Evolutionary conservation across 371 early-diverging fungal genomes (phyloP).

Genomic region (Mortierella sp.): DNA sequence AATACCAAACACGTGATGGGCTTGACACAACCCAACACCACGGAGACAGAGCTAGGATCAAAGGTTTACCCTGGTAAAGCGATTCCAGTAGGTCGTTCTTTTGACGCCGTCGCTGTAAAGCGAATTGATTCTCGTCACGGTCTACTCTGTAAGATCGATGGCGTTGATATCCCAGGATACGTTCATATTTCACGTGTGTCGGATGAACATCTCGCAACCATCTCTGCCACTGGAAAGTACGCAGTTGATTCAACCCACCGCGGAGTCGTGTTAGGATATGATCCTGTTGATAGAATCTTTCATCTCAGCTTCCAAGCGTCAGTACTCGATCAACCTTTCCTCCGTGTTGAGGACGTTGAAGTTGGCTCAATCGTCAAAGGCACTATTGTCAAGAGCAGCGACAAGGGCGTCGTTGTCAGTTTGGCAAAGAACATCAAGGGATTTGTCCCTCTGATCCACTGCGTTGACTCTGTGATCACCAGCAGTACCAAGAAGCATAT

Average conservation of each 20-base stretch:
- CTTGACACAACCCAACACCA: constrained; percentile 55
- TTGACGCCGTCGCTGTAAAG: constrained; percentile 68
- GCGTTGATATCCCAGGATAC: constrained; percentile 65
- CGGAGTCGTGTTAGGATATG: constrained; percentile 84
- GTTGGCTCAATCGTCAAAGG: constrained; percentile 77
- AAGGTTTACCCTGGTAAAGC: constrained; percentile 42
- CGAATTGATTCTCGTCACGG: constrained; percentile 71
- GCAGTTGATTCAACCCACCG: constrained; percentile 76
- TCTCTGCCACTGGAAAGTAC: constrained; percentile 70
- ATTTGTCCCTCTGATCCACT: constrained; percentile 77
- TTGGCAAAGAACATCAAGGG: constrained; percentile 77
- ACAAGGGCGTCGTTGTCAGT: constrained; percentile 75
- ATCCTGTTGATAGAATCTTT: constrained; percentile 78
- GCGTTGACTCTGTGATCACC: constrained; percentile 81
- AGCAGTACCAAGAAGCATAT: constrained; percentile 76
- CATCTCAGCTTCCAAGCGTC: constrained; percentile 79
- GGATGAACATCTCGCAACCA: constrained; percentile 69
- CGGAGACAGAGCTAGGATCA: constrained; percentile 38
- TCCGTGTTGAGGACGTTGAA: constrained; percentile 77
- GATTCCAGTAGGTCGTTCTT: constrained; percentile 70
- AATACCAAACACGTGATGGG: constrained; percentile 65
- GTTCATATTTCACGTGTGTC: constrained; percentile 78
- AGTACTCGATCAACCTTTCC: constrained; percentile 75
- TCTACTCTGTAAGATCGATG: constrained; percentile 66
- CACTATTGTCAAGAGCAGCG: constrained; percentile 61